Conservation (phyloP, 208 protist species). For the Sergeia podlipaevii region DNA sequence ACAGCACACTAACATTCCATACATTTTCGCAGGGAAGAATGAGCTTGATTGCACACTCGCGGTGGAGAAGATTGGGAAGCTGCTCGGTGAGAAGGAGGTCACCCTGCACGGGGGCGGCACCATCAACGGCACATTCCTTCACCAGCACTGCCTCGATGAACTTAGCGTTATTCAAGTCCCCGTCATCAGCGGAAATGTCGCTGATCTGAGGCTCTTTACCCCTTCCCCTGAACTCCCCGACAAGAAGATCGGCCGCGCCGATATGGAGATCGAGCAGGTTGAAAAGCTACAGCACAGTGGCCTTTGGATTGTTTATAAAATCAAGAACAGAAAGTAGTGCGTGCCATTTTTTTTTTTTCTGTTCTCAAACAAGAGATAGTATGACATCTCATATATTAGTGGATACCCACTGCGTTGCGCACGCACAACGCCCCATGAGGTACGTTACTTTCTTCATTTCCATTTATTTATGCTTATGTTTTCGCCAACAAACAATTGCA, state of each 20-base stretch:
- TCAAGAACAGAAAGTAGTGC: no score
- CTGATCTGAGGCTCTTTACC: slow-evolving; percentile 12
- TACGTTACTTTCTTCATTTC: no score
- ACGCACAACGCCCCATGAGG: no score
- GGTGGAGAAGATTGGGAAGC: slow-evolving; percentile 15
- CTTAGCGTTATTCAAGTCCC: slow-evolving; percentile 18
- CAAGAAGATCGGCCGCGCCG: not conserved
- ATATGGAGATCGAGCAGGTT: slow-evolving; percentile 7
- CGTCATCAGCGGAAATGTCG: slow-evolving; percentile 8
- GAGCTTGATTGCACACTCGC: slow-evolving; percentile 17
- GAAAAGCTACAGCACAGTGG: slow-evolving; percentile 19
- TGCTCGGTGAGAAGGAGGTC: slow-evolving; percentile 12
- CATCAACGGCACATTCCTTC: slow-evolving; percentile 23
- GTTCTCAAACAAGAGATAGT: no score
- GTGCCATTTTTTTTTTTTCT: no score
- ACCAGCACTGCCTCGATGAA: slow-evolving; percentile 11
- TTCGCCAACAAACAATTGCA: no score
- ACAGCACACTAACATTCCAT: slow-evolving; percentile 14
- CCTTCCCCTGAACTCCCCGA: slow-evolving; percentile 6
- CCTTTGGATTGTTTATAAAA: slow-evolving; percentile 15
- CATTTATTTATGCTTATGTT: no score
- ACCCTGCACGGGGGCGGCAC: slow-evolving; percentile 23
- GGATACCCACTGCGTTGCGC: no score
- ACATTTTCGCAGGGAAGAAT: slow-evolving; percentile 26
- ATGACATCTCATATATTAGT: no score